A percentile compares a stretch with the other conserved stretches of the same genome.
These are phyloP conservation scores for Vigna nakashimae DNA, from an alignment of 306 rosid species.

Conservation along the genomic window DNA sequence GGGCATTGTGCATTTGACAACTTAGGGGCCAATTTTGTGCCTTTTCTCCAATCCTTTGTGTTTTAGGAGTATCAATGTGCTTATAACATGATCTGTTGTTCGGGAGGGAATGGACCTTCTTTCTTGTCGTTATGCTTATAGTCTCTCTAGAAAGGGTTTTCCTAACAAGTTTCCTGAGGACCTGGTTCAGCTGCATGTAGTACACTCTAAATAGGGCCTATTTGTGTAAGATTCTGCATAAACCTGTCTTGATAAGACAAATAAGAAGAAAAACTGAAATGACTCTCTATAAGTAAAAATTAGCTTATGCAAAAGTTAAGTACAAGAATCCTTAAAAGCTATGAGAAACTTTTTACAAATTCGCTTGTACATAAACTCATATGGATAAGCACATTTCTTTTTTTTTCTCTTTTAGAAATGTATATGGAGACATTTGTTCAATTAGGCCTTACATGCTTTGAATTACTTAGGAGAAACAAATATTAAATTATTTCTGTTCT, in stretches of 20 bases:
- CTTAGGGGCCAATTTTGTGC: not conserved
- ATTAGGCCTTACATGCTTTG: not conserved
- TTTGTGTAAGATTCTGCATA: too few relatives aligned
- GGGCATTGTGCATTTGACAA: not conserved
- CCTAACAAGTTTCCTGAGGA: not conserved
- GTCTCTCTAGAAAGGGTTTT: slow-evolving; percentile 10
- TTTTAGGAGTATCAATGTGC: slow-evolving; percentile 13
- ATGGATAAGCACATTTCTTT: too few relatives aligned
- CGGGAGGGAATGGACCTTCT: not conserved
- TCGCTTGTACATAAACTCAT: too few relatives aligned
- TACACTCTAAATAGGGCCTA: not conserved
- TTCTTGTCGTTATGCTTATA: slow-evolving; percentile 10
- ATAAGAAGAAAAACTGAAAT: too few relatives aligned
- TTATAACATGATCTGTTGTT: slow-evolving; percentile 1
- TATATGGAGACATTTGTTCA: too few relatives aligned
- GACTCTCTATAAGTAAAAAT: too few relatives aligned
- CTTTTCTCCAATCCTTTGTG: slow-evolving; percentile 11
- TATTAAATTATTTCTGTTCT: not conserved
- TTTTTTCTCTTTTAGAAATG: too few relatives aligned
- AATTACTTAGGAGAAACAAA: not conserved
- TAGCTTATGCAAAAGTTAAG: too few relatives aligned
- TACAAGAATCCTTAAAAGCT: too few relatives aligned
- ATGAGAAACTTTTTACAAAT: too few relatives aligned
- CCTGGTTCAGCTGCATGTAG: not conserved
- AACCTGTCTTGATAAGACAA: too few relatives aligned